phyloP scores from a whole-genome alignment of 257 asterid species.

The Nemophila menziesii region DNA sequence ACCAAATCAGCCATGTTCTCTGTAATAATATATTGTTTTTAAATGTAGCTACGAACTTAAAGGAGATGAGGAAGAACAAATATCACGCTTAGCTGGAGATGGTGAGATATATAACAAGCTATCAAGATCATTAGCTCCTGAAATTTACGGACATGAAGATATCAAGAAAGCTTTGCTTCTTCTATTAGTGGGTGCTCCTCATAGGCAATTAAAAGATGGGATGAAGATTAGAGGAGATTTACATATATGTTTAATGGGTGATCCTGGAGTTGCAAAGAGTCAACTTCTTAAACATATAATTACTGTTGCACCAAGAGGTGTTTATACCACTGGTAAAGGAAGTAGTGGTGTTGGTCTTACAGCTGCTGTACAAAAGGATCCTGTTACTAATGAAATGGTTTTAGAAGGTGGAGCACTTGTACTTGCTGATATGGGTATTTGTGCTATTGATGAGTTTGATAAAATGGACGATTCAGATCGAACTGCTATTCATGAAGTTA shows the following conservation, averaged over 20 bases:
- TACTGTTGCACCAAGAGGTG: constrained; percentile 91
- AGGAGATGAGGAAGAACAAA: constrained; percentile 78
- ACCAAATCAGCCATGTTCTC: background rate
- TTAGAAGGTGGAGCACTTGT: constrained; percentile 99
- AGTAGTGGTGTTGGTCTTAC: constrained; percentile 99
- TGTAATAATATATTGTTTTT: constrained; percentile 5
- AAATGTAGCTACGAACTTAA: constrained; percentile 45
- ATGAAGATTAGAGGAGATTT: constrained; percentile 91
- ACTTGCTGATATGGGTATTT: constrained; percentile 96
- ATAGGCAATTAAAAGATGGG: constrained; percentile 84
- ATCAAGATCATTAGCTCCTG: constrained; percentile 84
- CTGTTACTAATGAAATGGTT: constrained; percentile 94
- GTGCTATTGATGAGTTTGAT: constrained; percentile 98
- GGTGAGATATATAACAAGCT: constrained; percentile 80
- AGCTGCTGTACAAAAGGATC: constrained; percentile 98
- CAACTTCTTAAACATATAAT: constrained; percentile 98
- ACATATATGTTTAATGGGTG: constrained; percentile 85
- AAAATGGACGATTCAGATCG: constrained; percentile 98
- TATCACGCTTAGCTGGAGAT: constrained; percentile 76
- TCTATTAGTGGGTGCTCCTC: constrained; percentile 97
- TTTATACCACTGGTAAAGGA: constrained; percentile 94
- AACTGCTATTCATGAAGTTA: constrained; percentile 96
- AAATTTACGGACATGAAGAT: constrained; percentile 91
- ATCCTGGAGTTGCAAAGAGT: constrained; percentile 98
- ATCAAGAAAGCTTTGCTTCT: constrained; percentile 91